Evolutionary conservation across 805 yeast genomes (phyloP), one percentile per base, ranked within the genome.

Genomic region (Candida pseudofarinosa): DNA sequence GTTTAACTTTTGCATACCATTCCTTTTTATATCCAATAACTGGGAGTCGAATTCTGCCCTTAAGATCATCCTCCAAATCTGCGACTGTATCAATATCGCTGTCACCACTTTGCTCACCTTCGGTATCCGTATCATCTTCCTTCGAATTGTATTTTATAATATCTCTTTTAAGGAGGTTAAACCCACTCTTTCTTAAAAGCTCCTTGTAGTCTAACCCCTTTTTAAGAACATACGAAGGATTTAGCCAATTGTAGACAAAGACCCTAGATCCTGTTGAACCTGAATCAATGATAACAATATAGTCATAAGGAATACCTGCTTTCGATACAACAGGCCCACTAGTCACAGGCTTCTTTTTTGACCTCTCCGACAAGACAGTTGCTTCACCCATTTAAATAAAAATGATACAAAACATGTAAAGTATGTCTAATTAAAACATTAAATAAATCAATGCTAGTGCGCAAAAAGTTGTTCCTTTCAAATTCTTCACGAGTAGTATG

Each of bases 181-280:
- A 41, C 10, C 28, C 28, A 10, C 28, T 23, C 10, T 23, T 23
- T 7, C 10, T 6, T 10, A 23, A 23, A 23, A 23, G 28, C 28
- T 23, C 28, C 28, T 23, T 23, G 10, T 23, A 23, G 10, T 23
- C 28, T 23, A 23, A 40, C 50, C 30, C 23, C 31, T 59, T 45
- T 12, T 51, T 47, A 17, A 66, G 46, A 4, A 67, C 64, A 23
- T 51, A 47, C 6, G 52, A 46, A 0, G 78, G 69, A 40, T 74
- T 72, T 34, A 66, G 56, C 80, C 81, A 83, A 42, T 74, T 69
- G 59, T 81, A 81, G 1, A 81, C 70, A 50, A 69, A 79, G 0
- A 81, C 85, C 15, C 87, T 56, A 0, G 85, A 75, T 0, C 87
- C 87, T 44, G 73, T 79, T 2, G 85, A 79, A 0, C 88, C 87